A percentile compares a stretch with the other conserved stretches of the same genome.
Evolutionary conservation across 805 yeast genomes (phyloP).

Genomic region (Sungouiella blattae): DNA sequence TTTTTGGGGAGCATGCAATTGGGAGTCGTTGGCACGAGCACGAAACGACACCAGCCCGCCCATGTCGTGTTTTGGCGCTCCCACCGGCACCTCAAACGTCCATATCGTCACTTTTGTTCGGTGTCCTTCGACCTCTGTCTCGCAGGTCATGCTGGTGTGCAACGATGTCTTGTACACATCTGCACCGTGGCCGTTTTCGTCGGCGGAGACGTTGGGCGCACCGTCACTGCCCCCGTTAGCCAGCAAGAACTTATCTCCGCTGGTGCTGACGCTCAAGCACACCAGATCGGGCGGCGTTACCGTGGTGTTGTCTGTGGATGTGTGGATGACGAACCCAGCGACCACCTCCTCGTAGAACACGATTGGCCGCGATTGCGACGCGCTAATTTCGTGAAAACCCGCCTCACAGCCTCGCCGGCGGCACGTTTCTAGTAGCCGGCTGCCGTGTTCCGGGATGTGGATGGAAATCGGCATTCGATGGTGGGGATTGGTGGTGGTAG

Average conservation of each 20-base stretch:
- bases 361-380: conserved; percentile 4
- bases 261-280: not conserved
- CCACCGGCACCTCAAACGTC: conserved; percentile 24
- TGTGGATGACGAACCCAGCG: conserved; percentile 24
- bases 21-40: too few species aligned
- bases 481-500: too few species aligned
- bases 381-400: not conserved
- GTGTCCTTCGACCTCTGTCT: too few species aligned
- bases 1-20: not conserved
- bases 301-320: conserved; percentile 1
- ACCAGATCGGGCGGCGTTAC: not conserved
- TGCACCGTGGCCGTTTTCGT: too few species aligned
- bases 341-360: conserved; percentile 32
- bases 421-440: not conserved
- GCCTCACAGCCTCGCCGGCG: not conserved
- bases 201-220: not conserved
- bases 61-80: not conserved
- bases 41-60: not conserved
- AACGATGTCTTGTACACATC: not conserved
- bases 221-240: not conserved
- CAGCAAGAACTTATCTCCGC: too few species aligned
- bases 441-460: not conserved
- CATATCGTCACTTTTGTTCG: conserved; percentile 22
- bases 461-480: too few species aligned
- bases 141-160: not conserved